Percentiles rank a stretch among this genome's conserved stretches.
These are phyloP conservation scores for Ziziphus jujuba DNA, from an alignment of 306 rosid species.

Conservation along the genomic window DNA sequence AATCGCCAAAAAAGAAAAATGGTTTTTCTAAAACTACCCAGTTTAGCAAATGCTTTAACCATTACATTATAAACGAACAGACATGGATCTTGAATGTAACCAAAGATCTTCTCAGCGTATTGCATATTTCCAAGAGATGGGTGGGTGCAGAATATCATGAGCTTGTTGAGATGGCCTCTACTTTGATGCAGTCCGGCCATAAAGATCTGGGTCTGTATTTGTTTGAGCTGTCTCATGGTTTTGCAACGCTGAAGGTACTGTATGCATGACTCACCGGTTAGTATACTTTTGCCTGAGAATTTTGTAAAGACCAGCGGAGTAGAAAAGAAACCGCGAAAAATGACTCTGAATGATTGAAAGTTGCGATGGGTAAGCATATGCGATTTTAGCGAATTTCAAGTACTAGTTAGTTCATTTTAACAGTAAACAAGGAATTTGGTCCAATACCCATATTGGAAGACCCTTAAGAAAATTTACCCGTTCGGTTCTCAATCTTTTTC, in stretches of 20 bases:
- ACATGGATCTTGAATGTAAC: slow-evolving; percentile 36
- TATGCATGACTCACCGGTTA: slow-evolving; percentile 33
- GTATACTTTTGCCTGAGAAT: not conserved
- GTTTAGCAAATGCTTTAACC: slow-evolving; percentile 47
- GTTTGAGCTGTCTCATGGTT: slow-evolving; percentile 55
- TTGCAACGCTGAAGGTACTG: slow-evolving; percentile 53
- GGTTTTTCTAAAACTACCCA: slow-evolving; percentile 35
- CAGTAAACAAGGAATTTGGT: no score
- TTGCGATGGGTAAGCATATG: slow-evolving; percentile 2
- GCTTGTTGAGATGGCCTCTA: slow-evolving; percentile 49
- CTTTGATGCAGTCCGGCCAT: slow-evolving; percentile 53
- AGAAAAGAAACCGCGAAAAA: slow-evolving; percentile 18
- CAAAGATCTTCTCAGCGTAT: slow-evolving; percentile 47
- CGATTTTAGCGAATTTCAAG: not conserved
- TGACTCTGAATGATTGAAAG: slow-evolving; percentile 1
- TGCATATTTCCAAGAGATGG: slow-evolving; percentile 43
- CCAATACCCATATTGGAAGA: no score
- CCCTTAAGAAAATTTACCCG: no score
- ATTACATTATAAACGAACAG: slow-evolving; percentile 56
- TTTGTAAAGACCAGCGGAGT: slow-evolving; percentile 10
- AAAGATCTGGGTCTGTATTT: slow-evolving; percentile 54
- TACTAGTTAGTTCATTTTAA: not conserved
- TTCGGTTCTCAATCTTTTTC: no score
- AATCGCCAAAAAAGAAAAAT: slow-evolving; percentile 44
- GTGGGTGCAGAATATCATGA: slow-evolving; percentile 45